These are phyloP conservation scores for Clonostachys byssicola DNA, from an alignment of 2,329 filamentous ascomycete genomes.

Conservation along the genomic window DNA sequence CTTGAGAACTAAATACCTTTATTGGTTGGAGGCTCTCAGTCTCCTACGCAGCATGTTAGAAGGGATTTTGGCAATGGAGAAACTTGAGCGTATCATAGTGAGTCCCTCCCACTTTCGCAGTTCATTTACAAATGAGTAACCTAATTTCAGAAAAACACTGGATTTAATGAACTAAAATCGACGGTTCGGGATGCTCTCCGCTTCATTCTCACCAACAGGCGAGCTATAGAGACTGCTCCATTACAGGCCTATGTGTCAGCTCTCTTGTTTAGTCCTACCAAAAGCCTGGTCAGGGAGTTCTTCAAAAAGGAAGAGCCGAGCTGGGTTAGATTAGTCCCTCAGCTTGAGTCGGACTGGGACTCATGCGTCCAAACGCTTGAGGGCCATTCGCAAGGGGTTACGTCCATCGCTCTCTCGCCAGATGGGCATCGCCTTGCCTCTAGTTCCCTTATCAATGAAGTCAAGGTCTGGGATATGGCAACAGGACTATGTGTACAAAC, in stretches of 20 bases:
- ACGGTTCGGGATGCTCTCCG: background rate
- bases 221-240: slow-evolving; percentile 1
- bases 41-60: slow-evolving; percentile 16
- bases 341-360: background rate
- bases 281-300: background rate
- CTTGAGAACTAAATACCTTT: slow-evolving; percentile 22
- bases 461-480: background rate
- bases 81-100: background rate
- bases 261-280: slow-evolving; percentile 2
- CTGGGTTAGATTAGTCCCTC: background rate
- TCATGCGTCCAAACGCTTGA: slow-evolving; percentile 2
- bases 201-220: background rate
- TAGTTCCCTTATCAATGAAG: background rate
- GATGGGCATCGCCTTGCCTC: background rate
- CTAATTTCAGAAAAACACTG: background rate
- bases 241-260: slow-evolving; percentile 4
- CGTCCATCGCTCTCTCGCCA: background rate
- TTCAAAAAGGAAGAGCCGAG: background rate
- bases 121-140: background rate
- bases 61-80: slow-evolving; percentile 11
- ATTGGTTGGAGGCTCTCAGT: slow-evolving; percentile 38
- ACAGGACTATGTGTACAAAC: background rate
- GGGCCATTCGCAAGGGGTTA: background rate
- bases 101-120: slow-evolving; percentile 1
- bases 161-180: background rate